Base-by-base conservation (phyloP, 139 green algal genomes). In the Volvox africanus region DNA sequence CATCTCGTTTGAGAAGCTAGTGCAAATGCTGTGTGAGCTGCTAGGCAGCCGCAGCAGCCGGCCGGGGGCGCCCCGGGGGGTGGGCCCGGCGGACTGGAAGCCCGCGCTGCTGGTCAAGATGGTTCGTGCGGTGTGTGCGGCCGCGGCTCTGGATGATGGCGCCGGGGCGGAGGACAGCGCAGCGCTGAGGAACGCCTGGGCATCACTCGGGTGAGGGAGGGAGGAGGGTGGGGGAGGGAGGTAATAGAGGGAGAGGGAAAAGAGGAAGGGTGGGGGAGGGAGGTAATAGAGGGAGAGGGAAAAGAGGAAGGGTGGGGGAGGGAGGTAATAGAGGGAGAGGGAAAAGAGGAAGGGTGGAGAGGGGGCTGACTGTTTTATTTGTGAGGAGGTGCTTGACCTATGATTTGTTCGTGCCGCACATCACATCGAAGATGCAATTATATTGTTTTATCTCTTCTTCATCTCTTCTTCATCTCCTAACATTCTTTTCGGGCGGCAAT, bases 101-200 rank as follows among this genome's bases (percentile, higher is more conserved):
- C 65, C 68, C 26, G 61, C 67, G 36, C 78, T 91, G 85, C 50
- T 89, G 76, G 78, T 91, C 17, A 93, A 93, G 86, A 71, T 89
- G 44, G 67, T 93, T 3, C 62, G 90, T 17, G n/a, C 33, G 26
- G 62, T 93, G 36, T 61, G 77, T 6, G 78, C 36, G 24, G 90
- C 90, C 18, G 37, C 80, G 5, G 44, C 77, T 30, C 67, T 93
- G 20, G 90, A 93, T 50, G 90, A 93, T 24, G 90, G 90, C 0
- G 32, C 35, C 9, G 85, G 85, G 33, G 67, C 77, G 35, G 44
- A 20, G 28, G 55, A 81, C 62, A n/a, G 20, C 12, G 2, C 11
- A 22, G n/a, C 12, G 86, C 33, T 91, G 37, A 61, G n/a, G 30
- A 30, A 85, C 32, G 75, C 55, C 0, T 91, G 86, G 86, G 75